Conservation (phyloP, 805 yeast genomes). For the Saturnispora diversa region DNA sequence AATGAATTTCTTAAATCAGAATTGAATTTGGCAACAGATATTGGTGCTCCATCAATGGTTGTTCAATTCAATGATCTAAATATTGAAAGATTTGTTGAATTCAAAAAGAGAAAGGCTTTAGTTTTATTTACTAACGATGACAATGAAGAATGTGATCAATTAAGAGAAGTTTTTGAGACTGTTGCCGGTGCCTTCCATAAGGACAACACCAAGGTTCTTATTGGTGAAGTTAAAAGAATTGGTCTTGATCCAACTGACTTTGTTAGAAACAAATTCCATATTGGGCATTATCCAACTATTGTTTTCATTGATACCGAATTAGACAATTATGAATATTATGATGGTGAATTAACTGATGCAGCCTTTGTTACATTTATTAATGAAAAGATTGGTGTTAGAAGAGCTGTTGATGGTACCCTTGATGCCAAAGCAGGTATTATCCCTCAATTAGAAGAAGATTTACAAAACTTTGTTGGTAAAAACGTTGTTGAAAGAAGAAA, state of each 20-base stretch:
- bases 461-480: slow-evolving; percentile 26
- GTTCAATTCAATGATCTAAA: slow-evolving; percentile 24
- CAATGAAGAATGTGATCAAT: slow-evolving; percentile 47
- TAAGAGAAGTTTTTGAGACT: slow-evolving; percentile 43
- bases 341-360: slow-evolving; percentile 39
- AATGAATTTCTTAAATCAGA: slow-evolving; percentile 23
- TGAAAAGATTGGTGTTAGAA: slow-evolving; percentile 32
- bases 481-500: slow-evolving; percentile 23
- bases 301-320: slow-evolving; percentile 38
- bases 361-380: slow-evolving; percentile 45
- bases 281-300: slow-evolving; percentile 48
- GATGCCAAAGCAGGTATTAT: slow-evolving; percentile 35
- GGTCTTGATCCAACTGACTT: slow-evolving; percentile 36
- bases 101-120: slow-evolving; percentile 36
- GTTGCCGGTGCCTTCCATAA: slow-evolving; percentile 41
- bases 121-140: slow-evolving; percentile 40
- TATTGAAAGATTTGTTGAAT: slow-evolving; percentile 23
- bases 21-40: not conserved
- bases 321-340: slow-evolving; percentile 27
- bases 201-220: slow-evolving; percentile 33
- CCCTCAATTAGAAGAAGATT: slow-evolving; percentile 27
- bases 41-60: slow-evolving; percentile 19
- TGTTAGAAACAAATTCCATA: slow-evolving; percentile 34
- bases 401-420: slow-evolving; percentile 36
- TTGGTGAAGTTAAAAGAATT: slow-evolving; percentile 43